Evolutionary conservation across 2,329 filamentous ascomycete genomes (phyloP).

Genomic region (Cordyceps cicadae): DNA sequence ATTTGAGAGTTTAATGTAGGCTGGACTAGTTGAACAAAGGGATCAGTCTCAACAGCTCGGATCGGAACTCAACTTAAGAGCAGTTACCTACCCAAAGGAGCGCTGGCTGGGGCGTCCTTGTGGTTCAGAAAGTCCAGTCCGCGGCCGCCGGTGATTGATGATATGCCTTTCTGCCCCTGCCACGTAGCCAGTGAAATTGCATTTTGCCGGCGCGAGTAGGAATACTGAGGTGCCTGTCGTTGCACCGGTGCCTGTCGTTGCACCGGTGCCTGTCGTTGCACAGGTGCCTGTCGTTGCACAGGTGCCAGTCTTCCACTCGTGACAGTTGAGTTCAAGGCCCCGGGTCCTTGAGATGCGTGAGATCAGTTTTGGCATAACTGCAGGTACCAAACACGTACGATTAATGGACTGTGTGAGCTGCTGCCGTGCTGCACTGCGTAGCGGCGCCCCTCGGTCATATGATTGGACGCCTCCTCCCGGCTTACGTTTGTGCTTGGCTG

Average conservation of each 20-base stretch:
- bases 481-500: neutral
- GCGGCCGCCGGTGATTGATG: neutral
- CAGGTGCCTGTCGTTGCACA: neutral
- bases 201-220: neutral
- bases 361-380: neutral
- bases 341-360: neutral
- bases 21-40: neutral
- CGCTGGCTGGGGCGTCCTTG: neutral
- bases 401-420: neutral
- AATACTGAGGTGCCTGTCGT: neutral
- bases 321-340: neutral
- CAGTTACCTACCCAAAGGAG: neutral
- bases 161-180: neutral
- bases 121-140: constrained; percentile 5
- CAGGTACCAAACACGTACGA: neutral
- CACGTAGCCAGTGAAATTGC: neutral
- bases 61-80: too few relatives aligned
- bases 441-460: neutral
- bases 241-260: too few relatives aligned
- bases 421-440: neutral
- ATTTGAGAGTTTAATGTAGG: neutral
- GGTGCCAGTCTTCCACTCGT: neutral
- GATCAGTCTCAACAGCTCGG: too few relatives aligned
- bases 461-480: neutral
- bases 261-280: neutral